phyloP scores from a whole-genome alignment of 2,329 filamentous ascomycete species.

The Cercospora zeina region DNA sequence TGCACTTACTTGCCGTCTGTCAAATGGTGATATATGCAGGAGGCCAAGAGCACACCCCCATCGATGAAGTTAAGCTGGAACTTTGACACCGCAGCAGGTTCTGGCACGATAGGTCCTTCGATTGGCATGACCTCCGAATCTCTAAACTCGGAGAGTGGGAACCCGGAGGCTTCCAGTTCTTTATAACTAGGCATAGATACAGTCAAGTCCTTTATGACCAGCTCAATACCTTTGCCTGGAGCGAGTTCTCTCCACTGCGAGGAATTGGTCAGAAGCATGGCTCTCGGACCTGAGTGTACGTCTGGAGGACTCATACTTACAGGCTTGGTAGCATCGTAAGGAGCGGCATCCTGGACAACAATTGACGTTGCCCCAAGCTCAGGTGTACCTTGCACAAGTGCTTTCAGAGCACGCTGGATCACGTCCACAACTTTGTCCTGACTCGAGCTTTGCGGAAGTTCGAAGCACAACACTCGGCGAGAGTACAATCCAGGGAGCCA shows the following conservation, averaged over 20 bases:
- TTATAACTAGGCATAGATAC: conserved; percentile 20
- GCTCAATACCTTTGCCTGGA: conserved; percentile 23
- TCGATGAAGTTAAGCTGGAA: conserved; percentile 29
- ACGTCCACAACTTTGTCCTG: conserved; percentile 25
- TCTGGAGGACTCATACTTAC: background rate
- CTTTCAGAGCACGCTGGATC: conserved; percentile 23
- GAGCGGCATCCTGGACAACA: conserved; percentile 22
- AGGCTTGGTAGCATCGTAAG: conserved; percentile 21
- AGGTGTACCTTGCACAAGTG: conserved; percentile 30
- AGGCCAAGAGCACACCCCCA: conserved; percentile 27
- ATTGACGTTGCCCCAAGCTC: conserved; percentile 25
- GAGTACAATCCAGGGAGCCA: conserved; percentile 30
- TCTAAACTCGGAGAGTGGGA: conserved; percentile 28
- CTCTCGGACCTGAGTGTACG: background rate
- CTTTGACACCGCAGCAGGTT: conserved; percentile 24
- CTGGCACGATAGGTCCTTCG: conserved; percentile 24
- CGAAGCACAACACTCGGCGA: conserved; percentile 27
- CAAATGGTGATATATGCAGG: conserved; percentile 29
- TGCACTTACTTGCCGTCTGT: background rate
- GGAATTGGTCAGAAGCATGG: background rate
- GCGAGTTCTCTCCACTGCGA: conserved; percentile 23
- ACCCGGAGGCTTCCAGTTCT: conserved; percentile 21
- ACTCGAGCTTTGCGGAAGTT: conserved; percentile 19
- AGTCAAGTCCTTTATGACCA: conserved; percentile 26
- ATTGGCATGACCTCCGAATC: conserved; percentile 28